Base-by-base conservation (phyloP, 2,329 filamentous ascomycete genomes). In the Phialophora expanda region DNA sequence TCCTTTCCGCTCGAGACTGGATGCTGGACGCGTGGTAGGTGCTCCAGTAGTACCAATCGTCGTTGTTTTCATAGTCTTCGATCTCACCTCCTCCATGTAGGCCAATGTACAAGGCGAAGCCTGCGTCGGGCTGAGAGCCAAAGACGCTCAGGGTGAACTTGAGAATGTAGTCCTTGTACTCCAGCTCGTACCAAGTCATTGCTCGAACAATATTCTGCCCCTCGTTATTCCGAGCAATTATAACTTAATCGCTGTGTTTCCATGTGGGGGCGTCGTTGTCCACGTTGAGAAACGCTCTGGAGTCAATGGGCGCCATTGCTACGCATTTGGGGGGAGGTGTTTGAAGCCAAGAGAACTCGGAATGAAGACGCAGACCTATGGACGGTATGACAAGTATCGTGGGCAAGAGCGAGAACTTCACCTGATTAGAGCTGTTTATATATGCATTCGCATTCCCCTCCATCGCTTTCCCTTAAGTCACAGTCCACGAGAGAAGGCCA, bases 81-180 rank as follows among this genome's bases (percentile, higher is more conserved):
- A 9, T 14, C 44, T 48, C 12, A 9, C 44, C 44, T 48, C 44
- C 32, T 8, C 44, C 44, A 20, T 48, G 44, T 17, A 48, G 17
- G 7, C 44, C 44, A 48, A 48, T 48, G 44, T 48, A 48, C 44
- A 48, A 48, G 44, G 44, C 44, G 44, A 48, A 48, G 44, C 44
- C 44, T 48, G 44, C 20, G 44, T 48, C 44, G 44, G 44, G 44
- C 44, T 48, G 44, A 48, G 44, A 48, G 44, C 44, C 44, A 48
- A 48, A 48, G 44, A 48, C 44, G 44, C 44, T 48, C 44, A 48
- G 44, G 44, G 44, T 48, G 44, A 48, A 48, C 44, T 48, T 48
- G 44, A 48, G 44, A 48, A 48, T 48, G 44, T 48, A 48, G 44
- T 48, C 44, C 17, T 48, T 48, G 44, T 48, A 48, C 44, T 48